These are phyloP conservation scores for Blastobotrys americana DNA, from an alignment of 805 yeast species.

Conservation along the genomic window DNA sequence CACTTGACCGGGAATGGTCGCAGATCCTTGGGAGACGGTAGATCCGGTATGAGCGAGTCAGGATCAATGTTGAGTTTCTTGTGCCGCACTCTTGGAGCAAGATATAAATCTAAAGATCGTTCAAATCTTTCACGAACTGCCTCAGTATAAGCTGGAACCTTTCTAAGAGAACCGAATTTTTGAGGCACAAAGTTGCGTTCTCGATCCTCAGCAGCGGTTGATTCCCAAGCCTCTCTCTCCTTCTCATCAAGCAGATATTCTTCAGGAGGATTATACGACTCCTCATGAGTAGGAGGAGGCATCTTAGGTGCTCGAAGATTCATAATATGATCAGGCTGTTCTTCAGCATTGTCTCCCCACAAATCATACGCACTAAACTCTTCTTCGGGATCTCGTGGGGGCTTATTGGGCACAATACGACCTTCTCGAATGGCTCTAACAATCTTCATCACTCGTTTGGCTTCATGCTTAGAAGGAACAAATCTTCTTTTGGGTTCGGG, in stretches of 20 bases:
- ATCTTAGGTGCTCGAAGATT: constrained; percentile 89
- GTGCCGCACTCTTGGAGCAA: constrained; percentile 93
- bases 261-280: constrained; percentile 94
- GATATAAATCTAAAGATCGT: constrained; percentile 83
- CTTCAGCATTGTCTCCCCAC: constrained; percentile 68
- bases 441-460: constrained; percentile 91
- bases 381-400: constrained; percentile 43
- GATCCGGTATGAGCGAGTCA: constrained; percentile 87
- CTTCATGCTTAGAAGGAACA: constrained; percentile 94
- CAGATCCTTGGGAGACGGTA: constrained; percentile 93
- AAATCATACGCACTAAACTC: constrained; percentile 59
- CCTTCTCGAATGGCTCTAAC: constrained; percentile 97
- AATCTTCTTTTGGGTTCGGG: constrained; percentile 98
- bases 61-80: constrained; percentile 91
- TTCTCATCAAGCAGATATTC: constrained; percentile 80
- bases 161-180: constrained; percentile 72
- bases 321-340: constrained; percentile 74
- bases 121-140: constrained; percentile 86
- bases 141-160: constrained; percentile 89
- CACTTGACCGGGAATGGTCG: constrained; percentile 94
- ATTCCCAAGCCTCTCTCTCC: constrained; percentile 66
- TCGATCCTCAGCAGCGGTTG: constrained; percentile 66
- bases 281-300: constrained; percentile 95
- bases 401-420: constrained; percentile 70
- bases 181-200: constrained; percentile 75